Base-by-base conservation (phyloP, 352 stramenopile genomes). In the Phytophthora boehmeriae region DNA sequence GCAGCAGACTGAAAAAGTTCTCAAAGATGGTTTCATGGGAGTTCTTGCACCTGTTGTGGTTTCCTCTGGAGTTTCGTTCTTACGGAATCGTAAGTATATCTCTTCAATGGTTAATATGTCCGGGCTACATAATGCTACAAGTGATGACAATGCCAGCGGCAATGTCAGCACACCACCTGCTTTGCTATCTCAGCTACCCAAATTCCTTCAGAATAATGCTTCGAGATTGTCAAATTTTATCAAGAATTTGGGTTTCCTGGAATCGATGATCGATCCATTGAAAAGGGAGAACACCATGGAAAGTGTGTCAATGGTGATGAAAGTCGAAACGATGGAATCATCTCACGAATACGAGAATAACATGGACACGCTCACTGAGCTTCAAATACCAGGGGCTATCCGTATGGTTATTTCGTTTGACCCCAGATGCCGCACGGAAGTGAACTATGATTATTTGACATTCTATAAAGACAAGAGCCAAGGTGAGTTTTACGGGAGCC, bases 391-490 rank as follows among this genome's bases (percentile, higher is more conserved):
- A 38, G 89, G 90, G 13, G 89, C 90, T 25, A 78, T 55, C 8
- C 66, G 63, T 28, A 90, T 97, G 22, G 74, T 80, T 23, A 86
- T 97, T 22, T 83, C 75, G 5, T 97, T 97, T 50, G 90, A 97
- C 44, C 41, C 85, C 17, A 71, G 65, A 38, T 92, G 68, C 5
- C 73, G 84, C 49, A 96, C 88, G 5, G 91, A 97, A 61, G 73
- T 75, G 25, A 92, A 90, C 51, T 97, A 96, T 58, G 91, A 97
- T 56, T 97, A 94, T 54, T 61, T 97, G 22, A 93, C 81, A 14
- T 97, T 97, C 54, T 94, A 78, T 58, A 92, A 91, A 43, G 76
- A 93, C 47, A 71, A 73, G 34, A 62, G 57, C 4, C 75, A 85
- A 64, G 67, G 63, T 16, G 69, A 80, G 20, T 85, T 70, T 50